These are phyloP conservation scores for Dissophora ornata DNA, from an alignment of 192 early-diverging fungal genomes.

Conservation along the genomic window DNA sequence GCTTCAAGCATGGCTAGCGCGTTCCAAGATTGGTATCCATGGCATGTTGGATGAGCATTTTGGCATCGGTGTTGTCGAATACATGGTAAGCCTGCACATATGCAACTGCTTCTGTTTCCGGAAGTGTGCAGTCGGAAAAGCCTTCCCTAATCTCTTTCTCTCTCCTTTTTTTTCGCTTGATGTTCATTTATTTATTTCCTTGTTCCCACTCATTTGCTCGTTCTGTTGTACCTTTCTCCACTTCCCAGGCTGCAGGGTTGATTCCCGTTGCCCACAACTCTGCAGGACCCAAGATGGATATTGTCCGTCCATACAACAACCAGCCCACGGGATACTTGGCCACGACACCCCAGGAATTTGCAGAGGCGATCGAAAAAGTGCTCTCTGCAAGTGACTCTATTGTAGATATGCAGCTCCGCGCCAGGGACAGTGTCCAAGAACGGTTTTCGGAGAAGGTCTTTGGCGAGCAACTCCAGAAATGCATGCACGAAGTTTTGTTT, in stretches of 20 bases:
- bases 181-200: no score
- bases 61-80: slow-evolving; percentile 97
- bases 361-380: slow-evolving; percentile 62
- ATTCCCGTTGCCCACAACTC: slow-evolving; percentile 86
- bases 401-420: slow-evolving; percentile 65
- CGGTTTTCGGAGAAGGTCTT: slow-evolving; percentile 78
- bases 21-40: slow-evolving; percentile 85
- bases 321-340: slow-evolving; percentile 73
- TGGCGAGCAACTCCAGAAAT: slow-evolving; percentile 25
- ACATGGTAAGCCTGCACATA: slow-evolving; percentile 81
- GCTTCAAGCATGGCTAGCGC: slow-evolving; percentile 70
- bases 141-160: no score
- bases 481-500: slow-evolving; percentile 27
- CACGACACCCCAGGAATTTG: slow-evolving; percentile 71
- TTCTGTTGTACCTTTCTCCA: no score
- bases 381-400: slow-evolving; percentile 59
- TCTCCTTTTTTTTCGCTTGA: neutral
- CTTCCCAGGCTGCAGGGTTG: slow-evolving; percentile 78
- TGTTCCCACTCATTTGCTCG: no score
- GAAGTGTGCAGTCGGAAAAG: no score
- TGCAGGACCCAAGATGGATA: slow-evolving; percentile 89
- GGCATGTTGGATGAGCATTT: slow-evolving; percentile 99
- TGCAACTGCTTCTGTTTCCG: no score
- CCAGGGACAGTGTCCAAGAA: slow-evolving; percentile 68
- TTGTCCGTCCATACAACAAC: slow-evolving; percentile 67